Conservation (phyloP, 176 grass and related monocot genomes). For the Lolium rigidum region DNA sequence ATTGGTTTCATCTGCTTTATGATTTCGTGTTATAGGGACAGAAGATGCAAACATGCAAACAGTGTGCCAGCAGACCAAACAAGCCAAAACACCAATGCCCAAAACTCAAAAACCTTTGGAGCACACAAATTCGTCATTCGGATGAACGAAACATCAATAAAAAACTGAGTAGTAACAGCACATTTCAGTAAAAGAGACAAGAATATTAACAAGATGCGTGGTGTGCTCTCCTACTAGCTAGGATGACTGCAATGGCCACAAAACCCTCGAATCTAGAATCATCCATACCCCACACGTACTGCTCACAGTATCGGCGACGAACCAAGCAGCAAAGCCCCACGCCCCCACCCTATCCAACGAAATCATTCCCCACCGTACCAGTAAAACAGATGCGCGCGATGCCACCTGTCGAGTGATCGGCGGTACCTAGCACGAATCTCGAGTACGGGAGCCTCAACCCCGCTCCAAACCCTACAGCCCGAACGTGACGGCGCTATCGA, state of each 20-base stretch:
- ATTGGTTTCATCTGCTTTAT: not conserved
- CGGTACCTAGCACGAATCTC: constrained; percentile 40
- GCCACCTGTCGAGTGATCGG: constrained; percentile 35
- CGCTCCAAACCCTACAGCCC: constrained; percentile 30
- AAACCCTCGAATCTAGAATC: constrained; percentile 7
- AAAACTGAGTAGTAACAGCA: not conserved
- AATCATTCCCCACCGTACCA: not conserved
- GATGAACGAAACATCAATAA: no score
- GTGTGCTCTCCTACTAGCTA: not conserved
- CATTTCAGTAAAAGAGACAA: not conserved
- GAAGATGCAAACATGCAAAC: not conserved
- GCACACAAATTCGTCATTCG: not conserved
- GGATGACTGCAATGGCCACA: not conserved
- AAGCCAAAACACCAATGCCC: not conserved
- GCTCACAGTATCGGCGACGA: not conserved
- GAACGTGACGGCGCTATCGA: constrained; percentile 2
- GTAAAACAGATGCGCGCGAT: not conserved
- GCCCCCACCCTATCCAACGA: not conserved
- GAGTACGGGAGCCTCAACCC: not conserved
- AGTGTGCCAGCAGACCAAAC: not conserved
- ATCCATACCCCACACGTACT: not conserved
- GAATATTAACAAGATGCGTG: not conserved
- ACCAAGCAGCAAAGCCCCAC: constrained; percentile 2
- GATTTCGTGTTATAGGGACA: not conserved
- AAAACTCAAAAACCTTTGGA: not conserved